Base-by-base conservation (phyloP, 1,284 basidiomycete species). In the Papiliotrema flavescens region DNA sequence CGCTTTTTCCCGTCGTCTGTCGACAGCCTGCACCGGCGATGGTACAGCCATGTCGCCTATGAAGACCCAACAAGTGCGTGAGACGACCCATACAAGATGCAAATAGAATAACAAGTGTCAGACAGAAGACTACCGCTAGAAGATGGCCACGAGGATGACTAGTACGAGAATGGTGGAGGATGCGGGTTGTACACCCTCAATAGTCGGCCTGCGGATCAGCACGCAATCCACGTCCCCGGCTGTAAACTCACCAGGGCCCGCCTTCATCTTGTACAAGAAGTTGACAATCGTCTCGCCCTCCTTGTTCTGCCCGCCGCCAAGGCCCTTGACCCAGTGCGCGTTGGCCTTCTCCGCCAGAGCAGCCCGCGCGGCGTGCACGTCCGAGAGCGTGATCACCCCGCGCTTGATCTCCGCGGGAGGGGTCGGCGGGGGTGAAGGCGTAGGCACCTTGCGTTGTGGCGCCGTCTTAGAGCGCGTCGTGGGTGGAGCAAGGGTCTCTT, bases 191-290 rank as follows among this genome's bases (percentile, higher is more conserved):
- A 74, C 13, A 74, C 69, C 36, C 70, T 64, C 45, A 74, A 57
- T 14, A 74, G 54, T 1, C 70, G 69, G 40, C 66, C 71, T 71
- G 49, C 5, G 0, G 36, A 20, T 39, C 53, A 44, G 42, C 50
- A 23, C 35, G 11, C 37, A 26, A 13, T 7, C 19, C 24, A 34
- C 19, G 41, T 20, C 40, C 15, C 8, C 35, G 17, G 13, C 39
- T 8, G 15, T 57, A 17, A 15, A 71, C 73, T 61, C 60, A 75
- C 73, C 68, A 44, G 68, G 69, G n/a, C 73, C 73, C 24, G 71
- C 73, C 54, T 73, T 74, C 65, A 70, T 70, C 65, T 75, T 75
- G 56, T 75, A 75, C 57, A 75, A 59, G 55, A 75, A 75, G 55
- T 74, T 67, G 23, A 75, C 73, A 50, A 75, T 75, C 2, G 73